Percentiles rank a stretch among this genome's conserved stretches.
Conservation (phyloP, 352 stramenopile genomes). For the Plasmopara viticola region DNA sequence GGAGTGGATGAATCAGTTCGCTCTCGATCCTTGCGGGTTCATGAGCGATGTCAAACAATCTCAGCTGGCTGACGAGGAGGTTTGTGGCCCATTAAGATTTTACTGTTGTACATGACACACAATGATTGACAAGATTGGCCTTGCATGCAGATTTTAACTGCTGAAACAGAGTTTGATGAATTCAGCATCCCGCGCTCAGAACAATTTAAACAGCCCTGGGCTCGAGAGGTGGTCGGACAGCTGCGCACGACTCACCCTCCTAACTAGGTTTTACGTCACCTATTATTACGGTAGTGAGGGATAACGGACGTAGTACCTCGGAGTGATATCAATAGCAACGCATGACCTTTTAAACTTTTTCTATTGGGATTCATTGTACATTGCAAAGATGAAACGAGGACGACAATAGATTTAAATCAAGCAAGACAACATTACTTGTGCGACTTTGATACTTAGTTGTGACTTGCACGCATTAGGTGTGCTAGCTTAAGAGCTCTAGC, state of each 20-base stretch:
- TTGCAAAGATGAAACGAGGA: too few relatives aligned
- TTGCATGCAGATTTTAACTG: slow-evolving; percentile 36
- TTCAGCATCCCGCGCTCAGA: slow-evolving; percentile 46
- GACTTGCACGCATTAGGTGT: too few relatives aligned
- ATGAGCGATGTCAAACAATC: slow-evolving; percentile 52
- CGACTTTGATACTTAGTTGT: too few relatives aligned
- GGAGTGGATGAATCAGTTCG: slow-evolving; percentile 69
- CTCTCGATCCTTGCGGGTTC: slow-evolving; percentile 56
- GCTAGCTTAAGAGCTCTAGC: too few relatives aligned
- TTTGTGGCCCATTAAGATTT: slow-evolving; percentile 11
- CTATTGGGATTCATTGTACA: too few relatives aligned
- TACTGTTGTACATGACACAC: neutral
- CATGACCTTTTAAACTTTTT: too few relatives aligned
- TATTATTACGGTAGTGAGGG: too few relatives aligned
- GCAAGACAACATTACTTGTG: too few relatives aligned
- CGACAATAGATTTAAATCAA: too few relatives aligned
- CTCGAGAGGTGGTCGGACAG: slow-evolving; percentile 35
- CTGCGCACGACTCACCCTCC: slow-evolving; percentile 20
- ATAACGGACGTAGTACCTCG: too few relatives aligned
- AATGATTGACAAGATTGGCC: neutral
- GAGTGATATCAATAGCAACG: too few relatives aligned
- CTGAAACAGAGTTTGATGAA: slow-evolving; percentile 59
- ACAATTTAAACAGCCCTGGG: slow-evolving; percentile 69
- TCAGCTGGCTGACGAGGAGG: slow-evolving; percentile 53
- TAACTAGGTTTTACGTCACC: slow-evolving; percentile 5